A percentile compares a stretch with the other conserved stretches of the same genome.
Conservation (phyloP, 179 eudicot species). For the Spergularia azorica region DNA sequence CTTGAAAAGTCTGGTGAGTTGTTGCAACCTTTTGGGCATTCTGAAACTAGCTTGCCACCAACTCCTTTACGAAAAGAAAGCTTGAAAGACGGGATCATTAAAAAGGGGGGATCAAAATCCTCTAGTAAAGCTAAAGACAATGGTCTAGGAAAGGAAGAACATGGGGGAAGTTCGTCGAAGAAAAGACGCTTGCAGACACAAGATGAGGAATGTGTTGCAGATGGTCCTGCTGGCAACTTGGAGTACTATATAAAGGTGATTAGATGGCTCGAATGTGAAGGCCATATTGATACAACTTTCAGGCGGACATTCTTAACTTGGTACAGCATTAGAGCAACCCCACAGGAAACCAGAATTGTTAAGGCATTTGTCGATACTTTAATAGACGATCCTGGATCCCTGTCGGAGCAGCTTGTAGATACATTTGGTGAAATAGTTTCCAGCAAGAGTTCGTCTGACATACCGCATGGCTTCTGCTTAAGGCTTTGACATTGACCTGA, state of each 20-base stretch:
- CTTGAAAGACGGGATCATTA: slow-evolving; percentile 37
- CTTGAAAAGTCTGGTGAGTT: slow-evolving; percentile 15
- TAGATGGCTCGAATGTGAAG: slow-evolving; percentile 79
- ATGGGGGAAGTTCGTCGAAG: slow-evolving; percentile 48
- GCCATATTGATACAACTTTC: slow-evolving; percentile 67
- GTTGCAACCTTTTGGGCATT: slow-evolving; percentile 21
- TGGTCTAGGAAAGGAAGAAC: slow-evolving; percentile 28
- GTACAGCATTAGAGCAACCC: slow-evolving; percentile 84
- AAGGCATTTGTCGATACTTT: slow-evolving; percentile 77
- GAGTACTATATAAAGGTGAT: slow-evolving; percentile 75
- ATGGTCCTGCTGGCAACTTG: slow-evolving; percentile 39
- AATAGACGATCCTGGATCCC: slow-evolving; percentile 65
- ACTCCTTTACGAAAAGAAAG: slow-evolving; percentile 48
- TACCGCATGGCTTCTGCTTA: slow-evolving; percentile 65
- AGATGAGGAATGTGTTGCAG: slow-evolving; percentile 39
- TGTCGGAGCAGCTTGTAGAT: slow-evolving; percentile 83
- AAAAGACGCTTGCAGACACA: slow-evolving; percentile 40
- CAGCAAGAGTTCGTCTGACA: slow-evolving; percentile 42
- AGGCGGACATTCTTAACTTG: slow-evolving; percentile 86
- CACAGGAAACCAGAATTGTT: slow-evolving; percentile 69
- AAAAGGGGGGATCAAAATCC: slow-evolving; percentile 24
- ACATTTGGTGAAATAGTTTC: slow-evolving; percentile 69
- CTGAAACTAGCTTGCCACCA: slow-evolving; percentile 35
- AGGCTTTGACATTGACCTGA: slow-evolving; percentile 76
- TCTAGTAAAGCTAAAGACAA: slow-evolving; percentile 18